phyloP scores from a whole-genome alignment of 495 filamentous ascomycete species.

The Letharia columbiana region DNA sequence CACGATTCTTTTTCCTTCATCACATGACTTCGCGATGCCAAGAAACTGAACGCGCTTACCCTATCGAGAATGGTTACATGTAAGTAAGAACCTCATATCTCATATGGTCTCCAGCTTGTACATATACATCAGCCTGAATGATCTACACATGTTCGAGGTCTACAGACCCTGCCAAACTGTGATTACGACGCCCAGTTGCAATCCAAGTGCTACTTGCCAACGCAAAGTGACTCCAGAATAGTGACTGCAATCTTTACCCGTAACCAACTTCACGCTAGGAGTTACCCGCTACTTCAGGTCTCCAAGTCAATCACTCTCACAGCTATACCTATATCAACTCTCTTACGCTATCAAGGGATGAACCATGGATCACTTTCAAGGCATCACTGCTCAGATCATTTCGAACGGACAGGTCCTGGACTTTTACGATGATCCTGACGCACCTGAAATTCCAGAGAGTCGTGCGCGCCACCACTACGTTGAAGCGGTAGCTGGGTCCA shows the following conservation, averaged over 20 bases:
- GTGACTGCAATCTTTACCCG: too few species aligned
- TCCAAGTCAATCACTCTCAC: not conserved
- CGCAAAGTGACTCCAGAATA: not conserved
- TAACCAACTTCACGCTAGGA: not conserved
- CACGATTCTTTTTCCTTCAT: slow-evolving; percentile 6
- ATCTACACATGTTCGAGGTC: not conserved
- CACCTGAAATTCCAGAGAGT: not conserved
- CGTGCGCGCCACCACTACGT: not conserved
- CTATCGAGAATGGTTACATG: too few species aligned
- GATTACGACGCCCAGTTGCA: not conserved
- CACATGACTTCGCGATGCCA: slow-evolving; percentile 10
- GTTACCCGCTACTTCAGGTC: not conserved
- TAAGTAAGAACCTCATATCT: not conserved
- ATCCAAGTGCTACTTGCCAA: not conserved
- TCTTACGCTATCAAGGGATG: not conserved
- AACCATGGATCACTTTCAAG: slow-evolving; percentile 7
- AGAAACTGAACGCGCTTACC: not conserved
- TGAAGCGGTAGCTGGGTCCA: slow-evolving; percentile 8
- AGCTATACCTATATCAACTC: not conserved
- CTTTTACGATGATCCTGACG: slow-evolving; percentile 7
- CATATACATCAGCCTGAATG: too few species aligned
- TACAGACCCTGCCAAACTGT: not conserved
- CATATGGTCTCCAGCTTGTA: too few species aligned
- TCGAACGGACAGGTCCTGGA: not conserved
- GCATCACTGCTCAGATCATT: slow-evolving; percentile 2